A percentile compares a stretch with the other conserved stretches of the same genome.
Evolutionary conservation across 2,329 filamentous ascomycete species (phyloP).

Genomic region (Corynespora cassiicola): DNA sequence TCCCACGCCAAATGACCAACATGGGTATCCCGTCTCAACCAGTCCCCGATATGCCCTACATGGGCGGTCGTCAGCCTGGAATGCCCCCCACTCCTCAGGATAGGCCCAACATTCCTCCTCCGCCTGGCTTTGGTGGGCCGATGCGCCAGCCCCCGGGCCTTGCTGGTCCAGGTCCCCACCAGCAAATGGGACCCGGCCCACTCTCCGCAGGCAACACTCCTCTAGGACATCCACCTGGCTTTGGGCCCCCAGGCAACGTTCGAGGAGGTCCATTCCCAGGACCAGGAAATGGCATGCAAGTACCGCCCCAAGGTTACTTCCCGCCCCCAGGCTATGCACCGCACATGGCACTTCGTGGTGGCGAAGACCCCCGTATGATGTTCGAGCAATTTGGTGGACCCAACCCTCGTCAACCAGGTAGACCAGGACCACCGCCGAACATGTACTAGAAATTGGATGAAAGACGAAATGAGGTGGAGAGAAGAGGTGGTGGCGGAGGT

Average conservation of each 20-base stretch:
- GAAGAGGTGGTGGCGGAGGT: background rate
- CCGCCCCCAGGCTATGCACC: constrained; percentile 40
- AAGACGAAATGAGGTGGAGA: background rate
- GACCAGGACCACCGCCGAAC: constrained; percentile 38
- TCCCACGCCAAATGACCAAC: constrained; percentile 45
- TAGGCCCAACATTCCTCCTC: constrained; percentile 42
- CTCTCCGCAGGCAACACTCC: constrained; percentile 47
- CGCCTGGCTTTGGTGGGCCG: constrained; percentile 42
- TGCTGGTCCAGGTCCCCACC: constrained; percentile 30
- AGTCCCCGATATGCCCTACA: constrained; percentile 41
- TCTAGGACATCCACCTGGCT: constrained; percentile 44
- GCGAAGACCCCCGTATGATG: constrained; percentile 44
- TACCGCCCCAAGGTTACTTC: constrained; percentile 44
- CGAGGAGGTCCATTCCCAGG: constrained; percentile 33
- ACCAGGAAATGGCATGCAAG: constrained; percentile 39
- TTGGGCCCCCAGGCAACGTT: constrained; percentile 37
- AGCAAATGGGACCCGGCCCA: constrained; percentile 39
- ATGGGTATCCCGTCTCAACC: constrained; percentile 51
- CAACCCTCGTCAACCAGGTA: constrained; percentile 30
- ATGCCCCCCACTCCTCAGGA: constrained; percentile 46
- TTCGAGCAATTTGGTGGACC: constrained; percentile 44
- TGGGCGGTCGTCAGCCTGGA: constrained; percentile 40
- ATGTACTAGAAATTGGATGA: constrained; percentile 32
- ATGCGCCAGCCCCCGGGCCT: constrained; percentile 46
- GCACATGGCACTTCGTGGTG: constrained; percentile 36